Conservation (phyloP, 306 rosid genomes). For the Argentina anserina region DNA sequence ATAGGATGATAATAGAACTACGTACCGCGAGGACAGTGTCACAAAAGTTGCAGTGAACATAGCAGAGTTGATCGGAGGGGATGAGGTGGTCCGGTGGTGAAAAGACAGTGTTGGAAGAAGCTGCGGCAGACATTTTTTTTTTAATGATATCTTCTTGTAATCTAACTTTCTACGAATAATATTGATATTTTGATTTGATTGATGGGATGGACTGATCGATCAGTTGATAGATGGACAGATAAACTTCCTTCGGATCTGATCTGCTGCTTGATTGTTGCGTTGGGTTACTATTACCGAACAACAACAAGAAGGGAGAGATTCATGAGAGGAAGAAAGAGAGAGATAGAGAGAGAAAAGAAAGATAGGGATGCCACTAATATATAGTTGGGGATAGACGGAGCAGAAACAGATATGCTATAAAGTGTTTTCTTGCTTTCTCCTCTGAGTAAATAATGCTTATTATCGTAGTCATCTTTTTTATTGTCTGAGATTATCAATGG, state of each 20-base stretch:
- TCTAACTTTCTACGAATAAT: background rate
- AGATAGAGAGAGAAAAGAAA: constrained; percentile 4
- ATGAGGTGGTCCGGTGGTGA: constrained; percentile 71
- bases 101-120: constrained; percentile 55
- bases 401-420: constrained; percentile 2
- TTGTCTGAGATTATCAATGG: background rate
- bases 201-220: constrained; percentile 88
- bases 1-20: background rate
- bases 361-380: constrained; percentile 11
- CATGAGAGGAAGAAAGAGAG: background rate
- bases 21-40: constrained; percentile 90
- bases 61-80: constrained; percentile 91
- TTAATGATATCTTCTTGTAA: constrained; percentile 6
- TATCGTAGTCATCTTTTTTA: background rate
- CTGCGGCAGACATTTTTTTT: constrained; percentile 22
- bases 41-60: constrained; percentile 93
- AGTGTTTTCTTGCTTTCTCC: constrained; percentile 2
- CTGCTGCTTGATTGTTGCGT: constrained; percentile 34
- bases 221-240: constrained; percentile 21
- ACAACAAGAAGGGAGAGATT: background rate
- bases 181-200: constrained; percentile 61
- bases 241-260: constrained; percentile 50
- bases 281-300: constrained; percentile 20
- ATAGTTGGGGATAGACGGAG: constrained; percentile 12
- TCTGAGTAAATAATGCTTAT: background rate